Evolutionary conservation across 2,329 filamentous ascomycete species (phyloP).

Genomic region (Exophiala sp.): DNA sequence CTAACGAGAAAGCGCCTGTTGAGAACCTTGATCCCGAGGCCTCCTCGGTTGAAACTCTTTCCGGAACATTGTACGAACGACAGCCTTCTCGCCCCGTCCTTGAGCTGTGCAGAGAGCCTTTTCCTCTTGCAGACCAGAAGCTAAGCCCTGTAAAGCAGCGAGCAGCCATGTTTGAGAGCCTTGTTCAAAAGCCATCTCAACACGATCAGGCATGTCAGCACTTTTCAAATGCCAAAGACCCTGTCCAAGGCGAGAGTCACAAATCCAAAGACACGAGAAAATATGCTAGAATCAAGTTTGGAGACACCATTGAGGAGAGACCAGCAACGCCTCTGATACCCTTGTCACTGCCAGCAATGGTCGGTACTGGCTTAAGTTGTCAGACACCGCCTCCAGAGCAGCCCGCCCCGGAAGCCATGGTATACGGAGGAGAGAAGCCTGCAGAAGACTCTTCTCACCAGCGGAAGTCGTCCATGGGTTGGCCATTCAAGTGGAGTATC

Average conservation of each 20-base stretch:
- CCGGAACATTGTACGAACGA: background rate
- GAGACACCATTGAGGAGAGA: slow-evolving; percentile 17
- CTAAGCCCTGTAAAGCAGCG: slow-evolving; percentile 23
- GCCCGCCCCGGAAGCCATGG: background rate
- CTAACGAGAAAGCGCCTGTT: background rate
- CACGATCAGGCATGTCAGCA: slow-evolving; percentile 12
- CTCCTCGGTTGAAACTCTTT: background rate
- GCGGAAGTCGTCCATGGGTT: slow-evolving; percentile 14
- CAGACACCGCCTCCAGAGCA: background rate
- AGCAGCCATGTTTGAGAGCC: slow-evolving; percentile 25
- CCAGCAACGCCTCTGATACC: slow-evolving; percentile 23
- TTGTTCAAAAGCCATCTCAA: slow-evolving; percentile 5
- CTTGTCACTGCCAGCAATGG: slow-evolving; percentile 17
- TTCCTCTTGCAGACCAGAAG: background rate
- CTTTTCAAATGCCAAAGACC: slow-evolving; percentile 2
- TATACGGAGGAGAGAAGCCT: background rate
- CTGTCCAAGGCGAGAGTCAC: background rate
- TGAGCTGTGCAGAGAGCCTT: background rate
- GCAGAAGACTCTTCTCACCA: background rate
- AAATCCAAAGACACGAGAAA: slow-evolving; percentile 1
- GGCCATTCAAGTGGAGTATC: slow-evolving; percentile 22
- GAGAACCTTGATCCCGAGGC: background rate
- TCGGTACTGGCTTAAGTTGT: slow-evolving; percentile 15
- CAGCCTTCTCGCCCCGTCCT: background rate
- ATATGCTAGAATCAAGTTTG: slow-evolving; percentile 18